Conservation (phyloP, 139 green algal genomes). For the Chlorella sp. region DNA sequence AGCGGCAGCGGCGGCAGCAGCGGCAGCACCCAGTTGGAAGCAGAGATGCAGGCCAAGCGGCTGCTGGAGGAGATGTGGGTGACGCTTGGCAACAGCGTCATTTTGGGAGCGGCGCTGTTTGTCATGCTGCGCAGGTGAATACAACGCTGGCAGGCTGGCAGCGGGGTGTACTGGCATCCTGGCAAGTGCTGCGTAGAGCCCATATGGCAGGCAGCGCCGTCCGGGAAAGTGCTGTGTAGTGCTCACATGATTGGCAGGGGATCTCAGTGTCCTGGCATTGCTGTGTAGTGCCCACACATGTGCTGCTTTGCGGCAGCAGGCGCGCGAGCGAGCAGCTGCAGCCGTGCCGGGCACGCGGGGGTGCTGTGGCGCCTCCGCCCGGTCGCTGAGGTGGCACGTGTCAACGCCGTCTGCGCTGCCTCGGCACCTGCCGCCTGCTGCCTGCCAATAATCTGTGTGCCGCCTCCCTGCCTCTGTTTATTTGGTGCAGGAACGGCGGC, state of each 20-base stretch:
- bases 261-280: too few species aligned
- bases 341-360: background rate
- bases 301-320: too few species aligned
- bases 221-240: background rate
- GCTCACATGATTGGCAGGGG: too few species aligned
- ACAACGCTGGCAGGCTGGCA: background rate
- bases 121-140: conserved; percentile 29
- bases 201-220: too few species aligned
- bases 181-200: background rate
- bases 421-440: background rate
- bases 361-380: too few species aligned
- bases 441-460: background rate
- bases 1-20: background rate
- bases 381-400: too few species aligned
- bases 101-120: conserved; percentile 16
- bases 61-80: conserved; percentile 49
- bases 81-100: conserved; percentile 21
- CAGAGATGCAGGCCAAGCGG: conserved; percentile 6
- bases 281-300: background rate
- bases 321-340: too few species aligned
- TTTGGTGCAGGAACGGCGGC: conserved; percentile 32
- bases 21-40: background rate
- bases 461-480: background rate
- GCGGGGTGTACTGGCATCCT: background rate
- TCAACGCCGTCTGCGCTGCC: background rate